Percentiles rank a stretch among this genome's conserved stretches.
Conservation (phyloP, 257 asterid genomes). For the Salvia rosmarinus region DNA sequence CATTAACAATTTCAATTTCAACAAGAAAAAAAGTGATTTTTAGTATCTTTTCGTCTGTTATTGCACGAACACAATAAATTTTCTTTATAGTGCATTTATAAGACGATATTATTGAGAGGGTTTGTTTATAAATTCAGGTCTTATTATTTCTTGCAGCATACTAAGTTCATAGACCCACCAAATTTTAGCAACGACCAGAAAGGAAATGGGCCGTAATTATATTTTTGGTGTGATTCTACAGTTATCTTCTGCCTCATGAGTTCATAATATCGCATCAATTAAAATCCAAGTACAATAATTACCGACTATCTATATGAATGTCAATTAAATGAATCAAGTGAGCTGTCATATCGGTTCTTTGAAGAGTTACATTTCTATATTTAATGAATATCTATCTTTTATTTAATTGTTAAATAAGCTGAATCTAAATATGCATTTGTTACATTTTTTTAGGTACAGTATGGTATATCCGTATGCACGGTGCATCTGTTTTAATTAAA, state of each 20-base stretch:
- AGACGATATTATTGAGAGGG: too few relatives aligned
- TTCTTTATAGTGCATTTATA: not conserved
- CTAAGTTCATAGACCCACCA: constrained; percentile 15
- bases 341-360: not conserved
- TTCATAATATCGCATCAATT: not conserved
- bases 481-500: too few relatives aligned
- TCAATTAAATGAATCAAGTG: not conserved
- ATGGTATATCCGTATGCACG: too few relatives aligned
- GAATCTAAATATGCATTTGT: too few relatives aligned
- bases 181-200: not conserved
- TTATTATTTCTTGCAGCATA: not conserved
- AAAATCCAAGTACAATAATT: constrained; percentile 6
- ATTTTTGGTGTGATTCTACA: not conserved
- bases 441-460: too few relatives aligned
- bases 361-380: not conserved
- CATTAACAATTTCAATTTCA: too few relatives aligned
- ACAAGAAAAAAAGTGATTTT: too few relatives aligned
- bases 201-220: not conserved
- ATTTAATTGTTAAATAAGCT: too few relatives aligned
- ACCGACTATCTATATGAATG: not conserved
- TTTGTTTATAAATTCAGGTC: too few relatives aligned
- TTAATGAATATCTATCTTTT: too few relatives aligned
- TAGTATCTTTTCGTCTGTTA: not conserved
- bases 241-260: not conserved
- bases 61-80: not conserved